Base-by-base conservation (phyloP, 768 basidiomycete species). In the Terana coerulea region DNA sequence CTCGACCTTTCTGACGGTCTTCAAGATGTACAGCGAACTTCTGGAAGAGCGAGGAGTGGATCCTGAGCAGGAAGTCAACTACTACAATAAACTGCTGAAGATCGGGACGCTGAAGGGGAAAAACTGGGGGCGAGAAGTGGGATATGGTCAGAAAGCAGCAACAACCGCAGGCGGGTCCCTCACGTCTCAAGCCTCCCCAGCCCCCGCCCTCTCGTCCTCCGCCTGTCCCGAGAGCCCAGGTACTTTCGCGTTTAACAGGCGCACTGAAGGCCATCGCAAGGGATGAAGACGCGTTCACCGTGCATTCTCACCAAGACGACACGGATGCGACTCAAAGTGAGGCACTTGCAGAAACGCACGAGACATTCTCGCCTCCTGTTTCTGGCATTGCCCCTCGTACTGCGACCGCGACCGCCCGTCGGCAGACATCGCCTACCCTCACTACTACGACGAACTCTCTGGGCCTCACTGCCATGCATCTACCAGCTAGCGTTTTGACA, bases 41-140 rank as follows among this genome's bases (percentile, higher is more conserved):
- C 69, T 93, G 21, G 76, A 78, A 52, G 85, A 88, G 58, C 77
- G 83, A 2, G 85, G 85, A 2, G 68, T 92, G n/a, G 87, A 91
- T 55, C 77, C 84, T 19, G 81, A 84, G 55, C 73, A 78, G 7
- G 91, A 92, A 64, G 87, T 88, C 9, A 72, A 84, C 3, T 89
- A 86, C 62, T 95, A 93, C 64, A 81, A 83, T 17, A 88, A 90
- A 64, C 67, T 95, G 26, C 69, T 95, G 53, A 91, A 93, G 65
- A 72, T 95, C 3, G 88, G 88, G 40, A 89, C 87, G 35, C 62
- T 93, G 59, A 88, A 83, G 68, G 92, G 88, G 9, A 74, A 73
- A 51, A 86, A 79, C 61, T 95, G 91, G 91, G 79, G n/a, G 75
- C 26, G 85, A 82, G 26, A 91, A 91, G 67, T 95, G 92, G 92